phyloP scores from a whole-genome alignment of 106 monocot species.

The Hemerocallis citrina region DNA sequence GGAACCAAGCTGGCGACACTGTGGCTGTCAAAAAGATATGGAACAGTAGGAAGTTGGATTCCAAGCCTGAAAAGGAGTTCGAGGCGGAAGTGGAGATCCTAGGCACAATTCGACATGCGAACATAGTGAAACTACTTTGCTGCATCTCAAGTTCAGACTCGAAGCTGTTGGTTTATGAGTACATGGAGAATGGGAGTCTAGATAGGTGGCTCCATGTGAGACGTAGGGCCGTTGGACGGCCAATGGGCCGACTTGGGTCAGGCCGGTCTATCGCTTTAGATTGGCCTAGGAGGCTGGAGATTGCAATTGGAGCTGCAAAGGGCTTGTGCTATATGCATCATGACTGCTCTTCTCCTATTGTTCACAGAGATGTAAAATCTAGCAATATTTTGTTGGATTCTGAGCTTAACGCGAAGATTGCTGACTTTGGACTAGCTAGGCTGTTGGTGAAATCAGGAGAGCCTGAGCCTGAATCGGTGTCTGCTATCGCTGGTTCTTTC shows the following conservation, averaged over 20 bases:
- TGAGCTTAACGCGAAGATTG: conserved; percentile 42
- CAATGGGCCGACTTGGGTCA: not conserved
- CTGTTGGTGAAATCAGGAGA: conserved; percentile 38
- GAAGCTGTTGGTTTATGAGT: conserved; percentile 52
- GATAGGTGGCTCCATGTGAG: conserved; percentile 41
- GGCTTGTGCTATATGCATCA: conserved; percentile 64
- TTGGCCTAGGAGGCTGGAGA: conserved; percentile 36
- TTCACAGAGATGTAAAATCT: conserved; percentile 54
- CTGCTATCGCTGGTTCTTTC: conserved; percentile 44
- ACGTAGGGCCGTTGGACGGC: not conserved
- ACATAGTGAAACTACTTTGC: conserved; percentile 45
- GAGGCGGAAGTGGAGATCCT: conserved; percentile 39
- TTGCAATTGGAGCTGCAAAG: conserved; percentile 35
- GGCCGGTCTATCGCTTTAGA: conserved; percentile 8
- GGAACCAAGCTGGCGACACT: not conserved
- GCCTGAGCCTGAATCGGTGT: conserved; percentile 26
- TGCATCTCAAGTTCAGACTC: conserved; percentile 28
- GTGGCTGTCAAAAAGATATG: conserved; percentile 49
- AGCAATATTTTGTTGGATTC: conserved; percentile 54
- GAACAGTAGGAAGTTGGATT: conserved; percentile 15
- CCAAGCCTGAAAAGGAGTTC: conserved; percentile 34
- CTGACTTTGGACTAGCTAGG: conserved; percentile 50
- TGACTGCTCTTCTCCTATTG: conserved; percentile 25
- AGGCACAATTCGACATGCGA: conserved; percentile 41
- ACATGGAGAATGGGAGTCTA: conserved; percentile 49